Evolutionary conservation across 257 asterid species (phyloP).

Genomic region (Fraxinus americana): DNA sequence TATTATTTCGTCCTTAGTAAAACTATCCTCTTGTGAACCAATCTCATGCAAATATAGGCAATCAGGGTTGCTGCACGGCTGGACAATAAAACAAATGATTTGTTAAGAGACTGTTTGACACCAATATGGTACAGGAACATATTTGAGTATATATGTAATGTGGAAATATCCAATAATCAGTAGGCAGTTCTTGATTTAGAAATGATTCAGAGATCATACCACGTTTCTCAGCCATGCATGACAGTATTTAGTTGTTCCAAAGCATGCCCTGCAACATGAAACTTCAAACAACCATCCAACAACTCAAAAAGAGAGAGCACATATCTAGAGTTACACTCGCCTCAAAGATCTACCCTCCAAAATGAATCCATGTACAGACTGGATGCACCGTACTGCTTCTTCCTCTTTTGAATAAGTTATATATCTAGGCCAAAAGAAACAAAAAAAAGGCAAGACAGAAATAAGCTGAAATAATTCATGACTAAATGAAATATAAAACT

Average conservation of each 20-base stretch:
- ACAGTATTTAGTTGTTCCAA: constrained; percentile 57
- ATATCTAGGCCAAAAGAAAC: constrained; percentile 52
- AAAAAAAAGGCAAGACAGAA: constrained; percentile 15
- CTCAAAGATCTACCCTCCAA: constrained; percentile 80
- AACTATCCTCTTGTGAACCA: constrained; percentile 60
- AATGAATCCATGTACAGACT: constrained; percentile 84
- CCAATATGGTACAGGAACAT: constrained; percentile 2
- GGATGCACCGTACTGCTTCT: constrained; percentile 94
- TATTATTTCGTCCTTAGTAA: constrained; percentile 58
- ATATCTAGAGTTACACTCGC: constrained; percentile 39
- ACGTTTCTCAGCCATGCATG: constrained; percentile 62
- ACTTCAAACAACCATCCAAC: constrained; percentile 26
- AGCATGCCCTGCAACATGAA: constrained; percentile 69
- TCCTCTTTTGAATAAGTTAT: constrained; percentile 89
- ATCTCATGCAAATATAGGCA: constrained; percentile 61
- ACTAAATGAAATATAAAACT: neutral
- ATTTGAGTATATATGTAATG: neutral
- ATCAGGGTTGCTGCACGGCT: constrained; percentile 67
- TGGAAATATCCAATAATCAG: neutral
- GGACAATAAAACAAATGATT: constrained; percentile 20
- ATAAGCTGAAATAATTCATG: neutral
- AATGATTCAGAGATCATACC: constrained; percentile 37
- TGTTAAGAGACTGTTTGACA: neutral
- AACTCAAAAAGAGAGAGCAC: neutral
- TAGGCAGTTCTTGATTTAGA: neutral